phyloP scores from a whole-genome alignment of 805 yeast genomes.

The Metschnikowia borealis region DNA sequence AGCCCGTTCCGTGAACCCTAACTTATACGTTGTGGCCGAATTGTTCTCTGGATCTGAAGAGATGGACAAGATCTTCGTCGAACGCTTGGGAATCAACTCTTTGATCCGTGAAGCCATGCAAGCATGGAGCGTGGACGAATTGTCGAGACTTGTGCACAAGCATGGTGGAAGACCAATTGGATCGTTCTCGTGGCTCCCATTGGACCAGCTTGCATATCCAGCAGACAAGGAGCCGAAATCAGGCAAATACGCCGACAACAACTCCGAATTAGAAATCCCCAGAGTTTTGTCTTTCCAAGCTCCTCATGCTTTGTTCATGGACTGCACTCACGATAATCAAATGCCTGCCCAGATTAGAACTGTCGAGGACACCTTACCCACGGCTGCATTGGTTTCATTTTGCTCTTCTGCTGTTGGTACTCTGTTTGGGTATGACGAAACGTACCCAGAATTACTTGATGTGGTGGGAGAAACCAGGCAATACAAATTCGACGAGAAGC shows the following conservation, averaged over 20 bases:
- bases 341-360: slow-evolving; percentile 86
- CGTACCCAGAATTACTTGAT: slow-evolving; percentile 76
- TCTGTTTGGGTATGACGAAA: slow-evolving; percentile 90
- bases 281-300: slow-evolving; percentile 58
- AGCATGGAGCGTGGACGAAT: slow-evolving; percentile 83
- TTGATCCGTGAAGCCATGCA: slow-evolving; percentile 97
- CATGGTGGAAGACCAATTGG: slow-evolving; percentile 98
- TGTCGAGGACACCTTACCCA: slow-evolving; percentile 89
- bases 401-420: slow-evolving; percentile 94
- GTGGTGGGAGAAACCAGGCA: slow-evolving; percentile 71
- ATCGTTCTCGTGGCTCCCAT: slow-evolving; percentile 74
- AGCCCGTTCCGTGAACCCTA: slow-evolving; percentile 81
- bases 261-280: slow-evolving; percentile 68
- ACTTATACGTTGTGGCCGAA: slow-evolving; percentile 91
- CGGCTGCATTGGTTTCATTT: slow-evolving; percentile 89
- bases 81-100: slow-evolving; percentile 83
- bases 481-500: slow-evolving; percentile 45
- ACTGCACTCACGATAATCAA: slow-evolving; percentile 95
- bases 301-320: slow-evolving; percentile 97
- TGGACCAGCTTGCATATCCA: slow-evolving; percentile 70
- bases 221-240: slow-evolving; percentile 40
- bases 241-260: slow-evolving; percentile 27
- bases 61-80: slow-evolving; percentile 86
- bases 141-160: slow-evolving; percentile 79
- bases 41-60: slow-evolving; percentile 89